Evolutionary conservation across 805 yeast species (phyloP).

Genomic region (Yamadazyma sp.): DNA sequence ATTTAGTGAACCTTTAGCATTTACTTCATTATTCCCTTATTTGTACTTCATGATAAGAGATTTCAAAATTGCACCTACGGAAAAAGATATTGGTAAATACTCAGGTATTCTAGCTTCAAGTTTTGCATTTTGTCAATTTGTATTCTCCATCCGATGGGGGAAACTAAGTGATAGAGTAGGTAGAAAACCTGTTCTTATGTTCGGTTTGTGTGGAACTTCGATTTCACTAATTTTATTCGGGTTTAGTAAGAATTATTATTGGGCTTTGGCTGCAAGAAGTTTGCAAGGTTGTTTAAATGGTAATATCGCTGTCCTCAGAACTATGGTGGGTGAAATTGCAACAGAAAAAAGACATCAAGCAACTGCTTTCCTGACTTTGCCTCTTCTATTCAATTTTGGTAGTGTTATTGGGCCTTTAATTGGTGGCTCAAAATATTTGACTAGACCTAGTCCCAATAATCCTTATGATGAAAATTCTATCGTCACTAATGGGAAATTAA

Average conservation of each 20-base stretch:
- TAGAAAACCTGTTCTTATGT: conserved; percentile 49
- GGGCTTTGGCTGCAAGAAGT: conserved; percentile 52
- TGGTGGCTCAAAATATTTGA: conserved; percentile 48
- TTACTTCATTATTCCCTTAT: conserved; percentile 61
- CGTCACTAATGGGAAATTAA: background rate
- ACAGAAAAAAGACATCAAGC: conserved; percentile 56
- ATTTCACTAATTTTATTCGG: conserved; percentile 49
- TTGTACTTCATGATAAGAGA: conserved; percentile 62
- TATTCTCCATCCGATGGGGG: conserved; percentile 61
- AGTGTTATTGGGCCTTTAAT: conserved; percentile 58
- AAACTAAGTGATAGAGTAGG: conserved; percentile 51
- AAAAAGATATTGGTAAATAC: conserved; percentile 52
- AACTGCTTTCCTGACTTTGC: conserved; percentile 57
- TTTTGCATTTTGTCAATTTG: conserved; percentile 57
- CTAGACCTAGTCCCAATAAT: conserved; percentile 31
- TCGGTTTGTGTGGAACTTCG: conserved; percentile 52
- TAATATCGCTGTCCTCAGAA: conserved; percentile 60
- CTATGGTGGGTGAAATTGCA: conserved; percentile 60
- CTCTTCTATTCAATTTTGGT: conserved; percentile 59
- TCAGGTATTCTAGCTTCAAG: conserved; percentile 59
- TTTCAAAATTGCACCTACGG: conserved; percentile 45
- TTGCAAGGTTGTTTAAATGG: conserved; percentile 58
- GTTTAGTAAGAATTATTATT: conserved; percentile 45
- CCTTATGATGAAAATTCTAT: conserved; percentile 4
- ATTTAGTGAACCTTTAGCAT: conserved; percentile 60